A percentile compares a stretch with the other conserved stretches of the same genome.
phyloP scores from a whole-genome alignment of 2,329 filamentous ascomycete genomes.

The Macrophomina tecta region DNA sequence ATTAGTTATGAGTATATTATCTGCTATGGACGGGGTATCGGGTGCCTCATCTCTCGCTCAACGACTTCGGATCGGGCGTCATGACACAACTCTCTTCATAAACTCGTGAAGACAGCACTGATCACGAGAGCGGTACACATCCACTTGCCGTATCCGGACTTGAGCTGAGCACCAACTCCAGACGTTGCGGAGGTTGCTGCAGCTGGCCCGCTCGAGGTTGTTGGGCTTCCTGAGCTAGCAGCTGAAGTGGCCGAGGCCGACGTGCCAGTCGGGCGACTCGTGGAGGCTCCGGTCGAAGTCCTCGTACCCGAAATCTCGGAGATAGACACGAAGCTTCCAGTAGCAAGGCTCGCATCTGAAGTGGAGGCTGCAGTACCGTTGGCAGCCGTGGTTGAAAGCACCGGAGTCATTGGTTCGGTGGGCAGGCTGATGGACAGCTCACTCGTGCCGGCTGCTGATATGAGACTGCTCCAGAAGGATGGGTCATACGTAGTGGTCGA shows the following conservation, averaged over 20 bases:
- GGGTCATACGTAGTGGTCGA: constrained; percentile 5
- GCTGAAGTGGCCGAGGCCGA: constrained; percentile 1
- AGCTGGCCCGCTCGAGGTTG: not conserved
- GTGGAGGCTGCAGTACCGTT: constrained; percentile 7
- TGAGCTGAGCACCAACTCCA: not conserved
- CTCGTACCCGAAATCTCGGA: constrained; percentile 7
- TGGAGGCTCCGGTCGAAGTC: not conserved
- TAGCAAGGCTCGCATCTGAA: not conserved
- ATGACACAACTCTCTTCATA: not conserved
- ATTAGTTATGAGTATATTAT: not conserved
- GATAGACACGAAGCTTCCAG: constrained; percentile 5
- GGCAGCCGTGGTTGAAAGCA: not conserved
- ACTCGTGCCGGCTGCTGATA: not conserved
- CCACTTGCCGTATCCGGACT: constrained; percentile 1
- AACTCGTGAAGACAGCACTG: not conserved
- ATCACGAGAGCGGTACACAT: constrained; percentile 7
- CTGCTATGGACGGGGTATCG: not conserved
- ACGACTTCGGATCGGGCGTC: not conserved
- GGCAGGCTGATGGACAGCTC: not conserved
- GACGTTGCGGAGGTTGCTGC: not conserved
- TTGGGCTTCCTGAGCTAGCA: not conserved
- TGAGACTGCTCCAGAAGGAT: constrained; percentile 17
- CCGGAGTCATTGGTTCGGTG: not conserved
- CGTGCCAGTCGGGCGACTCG: not conserved
- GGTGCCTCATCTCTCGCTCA: not conserved